Evolutionary conservation across 2,329 filamentous ascomycete species (phyloP), one percentile per base, ranked within the genome.

Genomic region (Metarhizium humberi): DNA sequence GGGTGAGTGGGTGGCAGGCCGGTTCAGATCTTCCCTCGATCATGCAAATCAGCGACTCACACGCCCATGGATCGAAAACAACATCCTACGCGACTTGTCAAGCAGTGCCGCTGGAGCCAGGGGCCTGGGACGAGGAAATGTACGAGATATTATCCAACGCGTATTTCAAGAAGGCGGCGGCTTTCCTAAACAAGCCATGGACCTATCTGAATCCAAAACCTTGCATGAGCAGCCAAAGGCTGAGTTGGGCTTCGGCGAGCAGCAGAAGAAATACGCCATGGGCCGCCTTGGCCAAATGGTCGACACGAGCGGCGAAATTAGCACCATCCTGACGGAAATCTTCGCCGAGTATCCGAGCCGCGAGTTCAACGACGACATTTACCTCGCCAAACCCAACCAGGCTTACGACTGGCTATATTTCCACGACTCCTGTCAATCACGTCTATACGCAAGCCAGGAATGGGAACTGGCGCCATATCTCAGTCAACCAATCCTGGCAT

Each of bases 331-430:
- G 66, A 85, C 84, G 18, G 88, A 97, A 59, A 86, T 95, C 63
- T 96, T 96, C 66, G 78, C 87, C 25, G 81, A 88, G 61, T 99
- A 96, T 68, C 91, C 92, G 0, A 84, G 83, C 46, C 88, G 91
- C 62, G 85, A 91, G 20, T 99, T 88, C 71, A 95, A 96, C 73
- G 94, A 99, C 68, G 94, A 99, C 69, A 87, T 86, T 1, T 87
- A 90, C 62, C 83, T 99, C 36, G 88, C 86, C 38, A 99, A 99
- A 67, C 95, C 95, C 0, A 85, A 87, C 61, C 75, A 81, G 68
- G 90, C 90, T 0, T 95, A 96, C 69, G 92, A 96, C 65, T 99
- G 94, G 94, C 81, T 99, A 55, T 79, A 95, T 69, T 97, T 99
- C 71, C 89, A 96, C 70, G 94, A 97, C 64, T 76, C 78, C 0